Percentiles rank a stretch among this genome's conserved stretches.
Conservation (phyloP, 352 stramenopile species). For the Phytophthora podocarpi region DNA sequence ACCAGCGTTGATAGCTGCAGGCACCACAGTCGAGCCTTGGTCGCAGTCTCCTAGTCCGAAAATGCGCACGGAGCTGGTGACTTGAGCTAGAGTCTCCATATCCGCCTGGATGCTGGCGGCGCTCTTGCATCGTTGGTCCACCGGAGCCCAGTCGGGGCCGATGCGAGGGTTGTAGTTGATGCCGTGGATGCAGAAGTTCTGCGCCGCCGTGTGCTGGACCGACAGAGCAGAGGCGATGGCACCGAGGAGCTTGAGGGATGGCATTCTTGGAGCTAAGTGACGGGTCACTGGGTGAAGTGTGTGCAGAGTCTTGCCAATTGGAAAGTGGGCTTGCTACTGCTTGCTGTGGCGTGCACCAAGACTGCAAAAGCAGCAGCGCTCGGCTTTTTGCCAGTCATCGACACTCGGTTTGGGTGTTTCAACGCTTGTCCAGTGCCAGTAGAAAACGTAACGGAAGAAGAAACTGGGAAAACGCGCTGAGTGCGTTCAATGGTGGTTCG, state of each 20-base stretch:
- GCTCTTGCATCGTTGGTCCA: conserved; percentile 53
- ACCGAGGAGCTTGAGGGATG: conserved; percentile 29
- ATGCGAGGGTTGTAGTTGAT: conserved; percentile 77
- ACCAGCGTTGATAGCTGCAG: conserved; percentile 47
- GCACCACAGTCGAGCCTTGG: conserved; percentile 46
- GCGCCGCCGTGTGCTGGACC: not conserved
- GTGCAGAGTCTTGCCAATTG: conserved; percentile 17
- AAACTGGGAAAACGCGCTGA: conserved; percentile 2
- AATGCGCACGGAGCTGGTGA: conserved; percentile 55
- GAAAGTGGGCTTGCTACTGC: conserved; percentile 29
- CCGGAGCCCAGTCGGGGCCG: conserved; percentile 53
- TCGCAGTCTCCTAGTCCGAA: conserved; percentile 71
- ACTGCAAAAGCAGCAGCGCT: too few species aligned
- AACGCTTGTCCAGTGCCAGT: conserved; percentile 4
- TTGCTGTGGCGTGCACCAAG: too few species aligned
- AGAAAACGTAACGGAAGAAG: conserved; percentile 14
- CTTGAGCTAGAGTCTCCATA: conserved; percentile 41
- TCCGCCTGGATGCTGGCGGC: conserved; percentile 44
- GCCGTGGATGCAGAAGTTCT: conserved; percentile 50
- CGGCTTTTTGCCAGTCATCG: too few species aligned
- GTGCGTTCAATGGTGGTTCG: not conserved
- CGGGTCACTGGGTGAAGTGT: conserved; percentile 19
- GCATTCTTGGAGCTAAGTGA: conserved; percentile 20
- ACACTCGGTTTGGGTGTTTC: conserved; percentile 6
- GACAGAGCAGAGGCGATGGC: conserved; percentile 6